phyloP scores from a whole-genome alignment of 257 asterid species.

The Nicotiana otophora region DNA sequence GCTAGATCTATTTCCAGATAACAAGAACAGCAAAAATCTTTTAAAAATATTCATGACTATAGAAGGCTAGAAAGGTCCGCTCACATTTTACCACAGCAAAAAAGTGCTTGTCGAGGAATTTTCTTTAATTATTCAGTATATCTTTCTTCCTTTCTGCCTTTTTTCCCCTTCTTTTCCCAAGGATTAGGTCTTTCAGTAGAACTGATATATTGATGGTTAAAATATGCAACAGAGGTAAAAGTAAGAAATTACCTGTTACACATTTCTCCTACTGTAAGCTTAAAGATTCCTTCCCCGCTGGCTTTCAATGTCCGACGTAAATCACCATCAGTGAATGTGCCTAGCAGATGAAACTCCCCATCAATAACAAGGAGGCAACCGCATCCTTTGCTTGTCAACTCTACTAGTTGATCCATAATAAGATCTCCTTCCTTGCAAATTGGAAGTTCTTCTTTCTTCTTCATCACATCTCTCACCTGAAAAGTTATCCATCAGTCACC shows the following conservation, averaged over 20 bases:
- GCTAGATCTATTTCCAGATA: not conserved
- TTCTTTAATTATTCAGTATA: not conserved
- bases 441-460: slow-evolving; percentile 76
- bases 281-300: slow-evolving; percentile 82
- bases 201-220: not conserved
- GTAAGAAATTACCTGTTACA: slow-evolving; percentile 59
- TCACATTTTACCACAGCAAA: not conserved
- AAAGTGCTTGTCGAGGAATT: not conserved
- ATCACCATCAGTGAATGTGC: slow-evolving; percentile 95
- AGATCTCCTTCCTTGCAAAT: slow-evolving; percentile 71
- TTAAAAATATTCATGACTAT: not conserved
- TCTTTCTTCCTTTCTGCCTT: not conserved
- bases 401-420: slow-evolving; percentile 92
- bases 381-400: slow-evolving; percentile 87
- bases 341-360: slow-evolving; percentile 52
- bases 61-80: not conserved
- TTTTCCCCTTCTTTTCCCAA: not conserved
- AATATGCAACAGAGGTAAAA: not conserved
- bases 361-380: slow-evolving; percentile 88
- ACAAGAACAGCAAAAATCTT: not conserved
- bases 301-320: slow-evolving; percentile 82
- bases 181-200: not conserved
- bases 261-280: slow-evolving; percentile 90
- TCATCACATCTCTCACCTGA: slow-evolving; percentile 94
- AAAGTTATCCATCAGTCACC: slow-evolving; percentile 7